These are phyloP conservation scores for Emiliania huxleyi DNA, from an alignment of 78 protist species.

Conservation along the genomic window DNA sequence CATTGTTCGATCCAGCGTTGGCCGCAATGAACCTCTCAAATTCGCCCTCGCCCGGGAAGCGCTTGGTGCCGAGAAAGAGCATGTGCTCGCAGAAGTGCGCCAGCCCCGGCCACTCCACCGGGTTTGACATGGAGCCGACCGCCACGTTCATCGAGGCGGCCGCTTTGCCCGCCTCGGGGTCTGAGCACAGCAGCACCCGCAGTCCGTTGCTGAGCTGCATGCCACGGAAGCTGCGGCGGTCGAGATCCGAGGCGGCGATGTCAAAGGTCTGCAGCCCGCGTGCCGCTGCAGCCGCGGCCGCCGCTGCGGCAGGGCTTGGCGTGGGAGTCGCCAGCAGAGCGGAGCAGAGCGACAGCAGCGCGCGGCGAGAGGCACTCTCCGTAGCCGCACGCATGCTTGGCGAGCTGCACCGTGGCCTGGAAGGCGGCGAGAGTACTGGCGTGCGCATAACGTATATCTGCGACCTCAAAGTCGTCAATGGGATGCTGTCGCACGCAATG, in stretches of 20 bases:
- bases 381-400: no score
- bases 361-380: no score
- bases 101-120: constrained; percentile 53
- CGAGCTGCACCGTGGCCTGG: no score
- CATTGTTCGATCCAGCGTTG: constrained; percentile 71
- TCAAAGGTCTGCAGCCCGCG: no score
- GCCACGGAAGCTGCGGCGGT: background rate
- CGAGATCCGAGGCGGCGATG: background rate
- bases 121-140: constrained; percentile 48
- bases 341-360: no score
- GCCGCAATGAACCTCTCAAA: constrained; percentile 32
- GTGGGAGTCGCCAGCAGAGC: no score
- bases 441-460: no score
- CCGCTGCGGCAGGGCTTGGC: no score
- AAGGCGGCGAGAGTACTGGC: no score
- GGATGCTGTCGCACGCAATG: no score
- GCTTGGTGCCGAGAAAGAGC: constrained; percentile 69
- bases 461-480: no score
- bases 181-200: constrained; percentile 7
- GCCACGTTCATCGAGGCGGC: constrained; percentile 54
- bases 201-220: constrained; percentile 19
- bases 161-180: constrained; percentile 10
- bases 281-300: no score
- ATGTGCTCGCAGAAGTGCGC: constrained; percentile 78
- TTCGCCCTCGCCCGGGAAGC: constrained; percentile 51